These are phyloP conservation scores for Trichoderma endophyticum DNA, from an alignment of 2,329 filamentous ascomycete species.

Conservation along the genomic window DNA sequence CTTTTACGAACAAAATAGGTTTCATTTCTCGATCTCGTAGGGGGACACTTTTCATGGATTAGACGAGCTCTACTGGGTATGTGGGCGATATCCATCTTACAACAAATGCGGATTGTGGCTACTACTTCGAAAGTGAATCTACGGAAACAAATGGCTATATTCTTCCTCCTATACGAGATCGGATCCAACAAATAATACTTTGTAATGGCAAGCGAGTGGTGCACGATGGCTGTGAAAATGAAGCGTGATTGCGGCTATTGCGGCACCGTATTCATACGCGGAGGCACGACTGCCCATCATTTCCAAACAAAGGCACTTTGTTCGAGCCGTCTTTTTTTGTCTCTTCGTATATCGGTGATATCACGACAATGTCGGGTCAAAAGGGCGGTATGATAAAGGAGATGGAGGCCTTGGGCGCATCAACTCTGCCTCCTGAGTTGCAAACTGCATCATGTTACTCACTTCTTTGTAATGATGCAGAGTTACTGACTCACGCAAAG, in stretches of 20 bases:
- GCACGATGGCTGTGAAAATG: background rate
- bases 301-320: slow-evolving; percentile 6
- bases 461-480: background rate
- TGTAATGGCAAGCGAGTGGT: background rate
- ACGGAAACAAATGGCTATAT: background rate
- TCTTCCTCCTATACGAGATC: background rate
- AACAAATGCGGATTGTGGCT: background rate
- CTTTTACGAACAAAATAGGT: background rate
- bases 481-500: background rate
- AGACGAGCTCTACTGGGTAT: background rate
- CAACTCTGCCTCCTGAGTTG: background rate
- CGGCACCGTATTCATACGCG: background rate
- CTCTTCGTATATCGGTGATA: background rate
- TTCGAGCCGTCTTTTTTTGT: background rate
- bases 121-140: background rate
- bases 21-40: background rate
- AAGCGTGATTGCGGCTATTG: background rate
- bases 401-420: background rate
- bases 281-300: background rate
- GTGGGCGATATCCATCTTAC: background rate
- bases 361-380: background rate
- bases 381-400: background rate
- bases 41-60: background rate
- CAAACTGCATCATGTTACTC: background rate
- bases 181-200: background rate